Evolutionary conservation across 306 rosid genomes (phyloP).

Genomic region (Citrullus colocynthis): DNA sequence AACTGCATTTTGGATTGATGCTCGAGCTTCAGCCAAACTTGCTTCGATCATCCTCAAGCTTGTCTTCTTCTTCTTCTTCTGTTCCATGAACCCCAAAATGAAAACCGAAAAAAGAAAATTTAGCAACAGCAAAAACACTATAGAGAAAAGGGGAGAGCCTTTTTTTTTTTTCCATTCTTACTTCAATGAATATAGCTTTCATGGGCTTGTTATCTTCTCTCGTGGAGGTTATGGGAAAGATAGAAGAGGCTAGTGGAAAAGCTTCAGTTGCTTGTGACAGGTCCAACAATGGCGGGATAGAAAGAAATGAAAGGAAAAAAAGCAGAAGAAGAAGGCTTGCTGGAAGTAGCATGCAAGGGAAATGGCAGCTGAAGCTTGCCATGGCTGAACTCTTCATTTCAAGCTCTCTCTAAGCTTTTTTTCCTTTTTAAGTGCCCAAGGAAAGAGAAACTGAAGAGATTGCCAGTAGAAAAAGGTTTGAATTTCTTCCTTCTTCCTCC

Average conservation of each 20-base stretch:
- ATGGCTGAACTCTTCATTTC: not conserved
- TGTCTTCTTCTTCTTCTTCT: not conserved
- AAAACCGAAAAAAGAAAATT: not conserved
- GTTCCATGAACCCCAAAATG: not conserved
- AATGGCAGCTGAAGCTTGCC: not conserved
- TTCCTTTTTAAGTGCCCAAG: not conserved
- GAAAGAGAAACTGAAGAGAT: not conserved
- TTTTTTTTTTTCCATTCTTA: not conserved
- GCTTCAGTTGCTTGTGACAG: slow-evolving; percentile 8
- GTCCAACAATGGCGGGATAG: slow-evolving; percentile 1
- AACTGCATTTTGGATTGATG: slow-evolving; percentile 27
- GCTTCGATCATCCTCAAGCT: slow-evolving; percentile 27
- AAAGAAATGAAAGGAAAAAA: not conserved
- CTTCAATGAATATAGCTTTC: not conserved
- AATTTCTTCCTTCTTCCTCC: not conserved
- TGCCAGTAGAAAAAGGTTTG: not conserved
- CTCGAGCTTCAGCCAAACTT: slow-evolving; percentile 42
- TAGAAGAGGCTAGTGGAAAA: not conserved
- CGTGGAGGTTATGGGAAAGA: not conserved
- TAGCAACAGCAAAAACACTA: not conserved
- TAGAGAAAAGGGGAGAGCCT: not conserved
- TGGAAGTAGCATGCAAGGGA: slow-evolving; percentile 1
- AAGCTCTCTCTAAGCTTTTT: not conserved
- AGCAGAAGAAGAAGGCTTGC: not conserved
- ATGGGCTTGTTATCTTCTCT: not conserved